phyloP scores from a whole-genome alignment of 225 moss, liverwort and hornwort genomes.

The Marchantia paleacea region DNA sequence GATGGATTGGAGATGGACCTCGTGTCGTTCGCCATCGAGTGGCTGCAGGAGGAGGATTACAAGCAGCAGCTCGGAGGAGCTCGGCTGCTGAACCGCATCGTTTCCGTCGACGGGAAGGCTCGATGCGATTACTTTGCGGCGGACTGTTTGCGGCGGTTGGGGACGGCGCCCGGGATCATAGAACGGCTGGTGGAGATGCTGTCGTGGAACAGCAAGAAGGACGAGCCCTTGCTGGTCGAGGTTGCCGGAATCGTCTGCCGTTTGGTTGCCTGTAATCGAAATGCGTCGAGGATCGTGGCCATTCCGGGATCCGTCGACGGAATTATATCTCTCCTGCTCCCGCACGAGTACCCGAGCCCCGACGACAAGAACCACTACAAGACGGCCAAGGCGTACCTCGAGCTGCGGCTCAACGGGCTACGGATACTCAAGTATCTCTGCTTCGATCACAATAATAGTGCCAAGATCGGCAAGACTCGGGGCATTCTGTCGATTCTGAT shows the following conservation, averaged over 20 bases:
- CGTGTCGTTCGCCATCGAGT: slow-evolving; percentile 46
- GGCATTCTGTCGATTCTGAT: slow-evolving; percentile 43
- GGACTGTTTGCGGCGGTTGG: slow-evolving; percentile 8
- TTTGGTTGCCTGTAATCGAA: too few species aligned
- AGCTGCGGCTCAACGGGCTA: slow-evolving; percentile 40
- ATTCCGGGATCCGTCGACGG: too few species aligned
- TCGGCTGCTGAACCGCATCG: slow-evolving; percentile 29
- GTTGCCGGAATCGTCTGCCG: too few species aligned
- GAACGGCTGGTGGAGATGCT: slow-evolving; percentile 25
- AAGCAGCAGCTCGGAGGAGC: slow-evolving; percentile 43
- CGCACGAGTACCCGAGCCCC: too few species aligned
- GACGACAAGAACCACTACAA: too few species aligned
- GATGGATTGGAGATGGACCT: slow-evolving; percentile 57
- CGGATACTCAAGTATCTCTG: slow-evolving; percentile 46
- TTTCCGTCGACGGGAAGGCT: neutral
- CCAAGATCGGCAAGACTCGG: slow-evolving; percentile 46
- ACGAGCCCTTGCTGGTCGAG: neutral
- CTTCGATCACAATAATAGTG: slow-evolving; percentile 41
- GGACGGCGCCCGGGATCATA: slow-evolving; percentile 8
- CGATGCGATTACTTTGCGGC: neutral
- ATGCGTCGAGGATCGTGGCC: too few species aligned
- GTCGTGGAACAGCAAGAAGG: slow-evolving; percentile 10
- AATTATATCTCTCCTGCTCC: too few species aligned
- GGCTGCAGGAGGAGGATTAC: slow-evolving; percentile 41
- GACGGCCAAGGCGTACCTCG: neutral